Percentiles rank a stretch among this genome's conserved stretches.
Conservation (phyloP, 495 filamentous ascomycete species). For the Hamigera avellanea region DNA sequence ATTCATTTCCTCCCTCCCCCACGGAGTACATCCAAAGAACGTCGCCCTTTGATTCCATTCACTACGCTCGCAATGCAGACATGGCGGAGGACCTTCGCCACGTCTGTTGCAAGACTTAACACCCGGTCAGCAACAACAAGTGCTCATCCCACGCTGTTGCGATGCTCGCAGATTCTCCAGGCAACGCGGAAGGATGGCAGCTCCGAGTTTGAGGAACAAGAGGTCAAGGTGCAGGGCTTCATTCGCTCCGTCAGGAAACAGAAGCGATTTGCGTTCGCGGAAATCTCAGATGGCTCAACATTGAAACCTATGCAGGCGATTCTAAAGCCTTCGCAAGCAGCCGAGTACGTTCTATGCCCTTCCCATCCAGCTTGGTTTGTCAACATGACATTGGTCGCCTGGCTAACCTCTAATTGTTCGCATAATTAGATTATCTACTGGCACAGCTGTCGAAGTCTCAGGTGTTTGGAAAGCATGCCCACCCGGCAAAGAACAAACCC, state of each 20-base stretch:
- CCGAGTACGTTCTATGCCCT: slow-evolving; percentile 50
- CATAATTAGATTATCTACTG: slow-evolving; percentile 76
- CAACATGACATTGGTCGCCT: too few species aligned
- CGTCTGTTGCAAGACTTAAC: slow-evolving; percentile 25
- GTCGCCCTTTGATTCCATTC: too few species aligned
- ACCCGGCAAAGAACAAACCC: slow-evolving; percentile 53
- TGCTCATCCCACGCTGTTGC: slow-evolving; percentile 11
- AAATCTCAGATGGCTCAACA: slow-evolving; percentile 81
- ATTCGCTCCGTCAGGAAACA: slow-evolving; percentile 78
- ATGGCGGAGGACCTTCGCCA: slow-evolving; percentile 33
- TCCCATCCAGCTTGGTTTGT: background rate
- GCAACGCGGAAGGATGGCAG: slow-evolving; percentile 14
- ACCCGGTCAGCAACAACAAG: slow-evolving; percentile 8
- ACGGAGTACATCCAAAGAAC: too few species aligned
- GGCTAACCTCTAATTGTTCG: too few species aligned
- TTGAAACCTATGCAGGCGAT: slow-evolving; percentile 71
- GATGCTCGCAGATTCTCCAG: slow-evolving; percentile 31
- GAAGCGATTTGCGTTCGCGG: slow-evolving; percentile 71
- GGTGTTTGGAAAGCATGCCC: slow-evolving; percentile 71
- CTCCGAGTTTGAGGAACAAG: slow-evolving; percentile 24
- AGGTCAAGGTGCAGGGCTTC: slow-evolving; percentile 61
- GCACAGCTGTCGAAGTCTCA: slow-evolving; percentile 65
- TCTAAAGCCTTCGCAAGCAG: slow-evolving; percentile 59
- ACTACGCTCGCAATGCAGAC: slow-evolving; percentile 24
- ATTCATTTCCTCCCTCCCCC: too few species aligned